Evolutionary conservation across 2,329 filamentous ascomycete species (phyloP).

Genomic region (Alternaria gaisen): DNA sequence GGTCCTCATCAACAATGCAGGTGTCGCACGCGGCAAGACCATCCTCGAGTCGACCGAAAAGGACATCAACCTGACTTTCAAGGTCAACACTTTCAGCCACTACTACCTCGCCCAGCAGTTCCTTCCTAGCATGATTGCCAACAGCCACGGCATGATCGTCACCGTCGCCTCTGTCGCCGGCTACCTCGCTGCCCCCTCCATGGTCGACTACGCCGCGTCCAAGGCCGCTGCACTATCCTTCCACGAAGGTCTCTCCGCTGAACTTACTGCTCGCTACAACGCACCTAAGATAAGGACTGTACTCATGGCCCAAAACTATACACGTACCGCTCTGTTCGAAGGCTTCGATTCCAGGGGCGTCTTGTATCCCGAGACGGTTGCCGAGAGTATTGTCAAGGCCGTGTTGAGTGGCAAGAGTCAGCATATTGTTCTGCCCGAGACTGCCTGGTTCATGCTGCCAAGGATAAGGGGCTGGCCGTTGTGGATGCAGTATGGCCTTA

Average conservation of each 20-base stretch:
- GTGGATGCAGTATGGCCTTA: slow-evolving; percentile 67
- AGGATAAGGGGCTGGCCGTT: slow-evolving; percentile 63
- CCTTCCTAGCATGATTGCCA: slow-evolving; percentile 69
- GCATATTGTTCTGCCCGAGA: slow-evolving; percentile 64
- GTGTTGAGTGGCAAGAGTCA: slow-evolving; percentile 67
- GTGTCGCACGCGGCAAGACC: slow-evolving; percentile 67
- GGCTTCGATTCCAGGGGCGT: slow-evolving; percentile 62
- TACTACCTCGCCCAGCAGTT: slow-evolving; percentile 74
- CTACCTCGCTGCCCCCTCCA: slow-evolving; percentile 67
- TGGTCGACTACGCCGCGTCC: slow-evolving; percentile 72
- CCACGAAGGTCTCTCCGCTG: slow-evolving; percentile 66
- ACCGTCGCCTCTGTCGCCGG: slow-evolving; percentile 72
- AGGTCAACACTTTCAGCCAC: slow-evolving; percentile 74
- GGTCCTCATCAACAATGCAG: slow-evolving; percentile 77
- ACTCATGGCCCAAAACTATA: slow-evolving; percentile 71
- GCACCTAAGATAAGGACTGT: slow-evolving; percentile 72
- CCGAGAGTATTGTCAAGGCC: slow-evolving; percentile 68
- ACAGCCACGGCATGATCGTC: slow-evolving; percentile 76
- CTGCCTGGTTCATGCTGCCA: slow-evolving; percentile 43
- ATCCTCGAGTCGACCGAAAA: slow-evolving; percentile 67
- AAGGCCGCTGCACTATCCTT: slow-evolving; percentile 74
- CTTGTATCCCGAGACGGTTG: slow-evolving; percentile 69
- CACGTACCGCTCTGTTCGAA: slow-evolving; percentile 67
- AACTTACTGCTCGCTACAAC: slow-evolving; percentile 63
- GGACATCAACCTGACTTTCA: slow-evolving; percentile 72